Conservation (phyloP, 2,329 filamentous ascomycete species). For the Magnaporthiopsis incrustans region DNA sequence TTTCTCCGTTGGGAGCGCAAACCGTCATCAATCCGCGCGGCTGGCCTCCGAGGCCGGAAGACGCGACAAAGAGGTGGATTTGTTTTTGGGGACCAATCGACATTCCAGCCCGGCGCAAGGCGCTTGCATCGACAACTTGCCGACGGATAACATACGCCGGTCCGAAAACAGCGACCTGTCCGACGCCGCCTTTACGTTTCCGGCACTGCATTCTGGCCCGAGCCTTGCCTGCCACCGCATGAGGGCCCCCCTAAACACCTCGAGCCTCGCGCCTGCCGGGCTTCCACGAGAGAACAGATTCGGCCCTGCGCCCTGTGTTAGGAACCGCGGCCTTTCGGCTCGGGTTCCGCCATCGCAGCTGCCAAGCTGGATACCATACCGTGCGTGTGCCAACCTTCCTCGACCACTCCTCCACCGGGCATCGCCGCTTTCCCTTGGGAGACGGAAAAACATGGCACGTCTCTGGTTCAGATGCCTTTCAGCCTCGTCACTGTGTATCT, state of each 20-base stretch:
- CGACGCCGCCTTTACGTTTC: neutral
- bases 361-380: slow-evolving; percentile 8
- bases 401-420: neutral
- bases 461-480: neutral
- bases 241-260: neutral
- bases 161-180: neutral
- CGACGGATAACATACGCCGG: neutral
- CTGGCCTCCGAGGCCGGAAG: neutral
- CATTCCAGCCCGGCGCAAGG: neutral
- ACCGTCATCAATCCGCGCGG: too few relatives aligned
- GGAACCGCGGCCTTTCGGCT: slow-evolving; percentile 7
- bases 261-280: neutral
- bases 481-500: neutral
- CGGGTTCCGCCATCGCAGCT: slow-evolving; percentile 3
- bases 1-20: neutral
- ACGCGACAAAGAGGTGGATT: neutral
- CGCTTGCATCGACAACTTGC: neutral
- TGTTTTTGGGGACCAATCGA: neutral
- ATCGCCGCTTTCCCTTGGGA: neutral
- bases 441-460: neutral
- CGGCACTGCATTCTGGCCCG: neutral
- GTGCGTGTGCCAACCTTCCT: slow-evolving; percentile 3
- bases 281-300: neutral
- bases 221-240: neutral
- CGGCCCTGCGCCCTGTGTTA: neutral